Base-by-base conservation (phyloP, 2,329 filamentous ascomycete species). In the Hypomyces rosellus region DNA sequence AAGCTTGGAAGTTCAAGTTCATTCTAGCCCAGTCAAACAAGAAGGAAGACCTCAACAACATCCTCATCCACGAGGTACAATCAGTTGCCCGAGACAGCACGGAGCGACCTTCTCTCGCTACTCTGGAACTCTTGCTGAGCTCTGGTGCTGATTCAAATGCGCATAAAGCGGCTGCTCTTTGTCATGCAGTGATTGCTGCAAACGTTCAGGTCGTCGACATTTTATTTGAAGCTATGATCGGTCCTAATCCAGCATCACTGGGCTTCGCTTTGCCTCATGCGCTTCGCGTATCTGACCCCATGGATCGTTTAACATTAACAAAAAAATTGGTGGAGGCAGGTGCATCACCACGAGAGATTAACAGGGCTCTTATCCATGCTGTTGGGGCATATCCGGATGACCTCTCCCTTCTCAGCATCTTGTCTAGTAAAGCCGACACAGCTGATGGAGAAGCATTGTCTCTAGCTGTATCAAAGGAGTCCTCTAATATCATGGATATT, bases 61-160 rank as follows among this genome's bases (percentile, higher is more conserved):
- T 78, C 2, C 68, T 83, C 1, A 67, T 75, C 11, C 70, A 73
- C 14, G 80, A 83, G 56, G 74, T 81, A 4, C 69, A 75, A 40
- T 67, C 65, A 2, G 58, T 76, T 3, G 60, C 76, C 9, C 64
- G 71, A 48, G 64, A 65, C 3, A 65, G 63, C 0, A 60, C 63
- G 1, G 61, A 66, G 1, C 60, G 69, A 11, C 69, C 72, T 4
- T 69, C 69, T 1, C 61, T 77, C 5, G 65, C 71, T 2, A 70
- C 74, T 1, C 51, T 81, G 34, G 69, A 71, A 49, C 63, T 69
- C 1, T 68, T 83, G 0, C 59, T 84, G 1, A 66, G 70, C 1
- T 68, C 72, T 1, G 77, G 78, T 1, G 80, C 79, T 2, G 74
- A 81, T 43, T 66, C 80, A n/a, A 81, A 82, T 54, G 67, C 70